These are phyloP conservation scores for Puya raimondii DNA, from an alignment of 176 grass and related monocot genomes.

Conservation along the genomic window DNA sequence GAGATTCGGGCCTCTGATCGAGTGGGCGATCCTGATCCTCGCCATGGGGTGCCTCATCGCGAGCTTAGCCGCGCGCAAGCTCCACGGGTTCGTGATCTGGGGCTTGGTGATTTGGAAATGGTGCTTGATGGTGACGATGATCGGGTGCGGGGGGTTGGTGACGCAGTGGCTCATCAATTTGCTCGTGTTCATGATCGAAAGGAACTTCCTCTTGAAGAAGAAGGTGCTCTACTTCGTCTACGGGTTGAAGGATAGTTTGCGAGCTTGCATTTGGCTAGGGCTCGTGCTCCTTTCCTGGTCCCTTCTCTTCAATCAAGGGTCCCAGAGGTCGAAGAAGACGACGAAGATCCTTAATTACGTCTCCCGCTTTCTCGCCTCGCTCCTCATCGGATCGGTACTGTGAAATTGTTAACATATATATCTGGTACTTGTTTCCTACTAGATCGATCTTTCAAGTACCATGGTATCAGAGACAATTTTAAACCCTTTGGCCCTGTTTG, in stretches of 20 bases:
- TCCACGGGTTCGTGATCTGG: conserved; percentile 39
- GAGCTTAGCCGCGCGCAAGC: conserved; percentile 40
- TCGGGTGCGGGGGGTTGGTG: conserved; percentile 73
- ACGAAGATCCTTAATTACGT: neutral
- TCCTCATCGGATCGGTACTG: conserved; percentile 14
- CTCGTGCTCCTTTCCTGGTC: conserved; percentile 70
- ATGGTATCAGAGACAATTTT: too few relatives aligned
- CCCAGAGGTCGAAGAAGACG: conserved; percentile 21
- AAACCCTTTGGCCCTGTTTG: too few relatives aligned
- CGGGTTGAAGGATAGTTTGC: conserved; percentile 70
- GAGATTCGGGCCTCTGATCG: conserved; percentile 20
- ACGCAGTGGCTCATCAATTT: conserved; percentile 54
- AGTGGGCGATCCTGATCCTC: conserved; percentile 49
- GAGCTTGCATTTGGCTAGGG: conserved; percentile 62
- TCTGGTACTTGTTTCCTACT: conserved; percentile 8
- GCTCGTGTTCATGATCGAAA: conserved; percentile 70
- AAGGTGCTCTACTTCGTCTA: conserved; percentile 97
- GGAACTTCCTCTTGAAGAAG: conserved; percentile 82
- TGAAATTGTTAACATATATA: neutral
- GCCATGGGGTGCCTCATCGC: conserved; percentile 54
- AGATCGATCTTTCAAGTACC: neutral
- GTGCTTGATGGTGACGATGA: conserved; percentile 68
- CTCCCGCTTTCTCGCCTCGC: conserved; percentile 10
- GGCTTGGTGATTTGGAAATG: conserved; percentile 88
- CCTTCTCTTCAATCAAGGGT: conserved; percentile 45